A percentile compares a stretch with the other conserved stretches of the same genome.
Conservation (phyloP, 1,284 basidiomycete species). For the Ganoderma sinense region DNA sequence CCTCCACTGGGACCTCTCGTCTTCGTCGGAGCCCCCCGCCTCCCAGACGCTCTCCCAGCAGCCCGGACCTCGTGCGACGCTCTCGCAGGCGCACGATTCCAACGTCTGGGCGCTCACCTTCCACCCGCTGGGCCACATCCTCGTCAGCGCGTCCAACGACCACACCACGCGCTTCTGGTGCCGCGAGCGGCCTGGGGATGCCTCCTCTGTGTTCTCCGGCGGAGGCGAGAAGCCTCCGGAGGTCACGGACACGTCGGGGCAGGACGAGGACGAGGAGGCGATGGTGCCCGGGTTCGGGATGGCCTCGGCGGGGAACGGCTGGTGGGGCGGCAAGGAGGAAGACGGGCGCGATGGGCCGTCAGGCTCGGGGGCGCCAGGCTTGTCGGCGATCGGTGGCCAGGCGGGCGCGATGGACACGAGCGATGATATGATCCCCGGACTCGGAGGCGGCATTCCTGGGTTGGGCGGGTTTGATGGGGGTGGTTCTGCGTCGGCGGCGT, state of each 20-base stretch:
- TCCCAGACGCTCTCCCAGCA: constrained; percentile 42
- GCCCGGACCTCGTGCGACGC: constrained; percentile 75
- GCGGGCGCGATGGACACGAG: constrained; percentile 19
- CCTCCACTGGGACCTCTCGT: constrained; percentile 89
- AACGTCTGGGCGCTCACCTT: constrained; percentile 96
- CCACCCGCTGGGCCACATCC: constrained; percentile 95
- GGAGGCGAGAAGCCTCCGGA: constrained; percentile 83
- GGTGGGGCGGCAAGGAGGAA: constrained; percentile 30
- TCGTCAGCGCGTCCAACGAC: constrained; percentile 93
- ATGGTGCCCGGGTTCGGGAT: constrained; percentile 64
- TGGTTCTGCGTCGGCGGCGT: constrained; percentile 9
- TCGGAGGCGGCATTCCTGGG: constrained; percentile 26
- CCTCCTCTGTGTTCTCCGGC: constrained; percentile 70
- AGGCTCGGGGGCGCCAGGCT: constrained; percentile 20
- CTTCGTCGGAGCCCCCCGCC: constrained; percentile 39
- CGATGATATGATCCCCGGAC: constrained; percentile 38
- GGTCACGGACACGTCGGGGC: constrained; percentile 56
- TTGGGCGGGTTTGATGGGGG: constrained; percentile 22
- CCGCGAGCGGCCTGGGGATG: constrained; percentile 83
- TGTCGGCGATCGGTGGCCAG: constrained; percentile 7
- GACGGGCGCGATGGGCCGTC: constrained; percentile 22
- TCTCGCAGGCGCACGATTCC: constrained; percentile 95
- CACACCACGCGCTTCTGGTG: constrained; percentile 99
- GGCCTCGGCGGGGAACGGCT: constrained; percentile 25
- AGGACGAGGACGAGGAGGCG: constrained; percentile 70